A percentile compares a stretch with the other conserved stretches of the same genome.
phyloP scores from a whole-genome alignment of 306 rosid genomes.

The Casuarina cunninghamiana region DNA sequence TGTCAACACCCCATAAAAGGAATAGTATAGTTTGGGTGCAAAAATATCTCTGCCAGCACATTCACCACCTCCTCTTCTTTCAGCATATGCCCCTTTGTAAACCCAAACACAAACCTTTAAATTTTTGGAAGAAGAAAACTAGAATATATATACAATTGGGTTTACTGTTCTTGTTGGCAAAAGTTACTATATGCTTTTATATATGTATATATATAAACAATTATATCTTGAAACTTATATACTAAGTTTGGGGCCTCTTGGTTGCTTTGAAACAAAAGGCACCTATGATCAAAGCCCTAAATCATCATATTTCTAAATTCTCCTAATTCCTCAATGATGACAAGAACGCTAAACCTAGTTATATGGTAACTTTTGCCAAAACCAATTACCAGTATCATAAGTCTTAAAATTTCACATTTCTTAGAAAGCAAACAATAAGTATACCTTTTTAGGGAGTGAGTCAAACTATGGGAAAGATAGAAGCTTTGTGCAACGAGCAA shows the following conservation, averaged over 20 bases:
- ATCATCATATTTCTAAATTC: no score
- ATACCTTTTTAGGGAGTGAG: constrained; percentile 44
- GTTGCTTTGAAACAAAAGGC: not conserved
- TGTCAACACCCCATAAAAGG: constrained; percentile 71
- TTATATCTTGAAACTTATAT: not conserved
- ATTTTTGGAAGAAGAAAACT: not conserved
- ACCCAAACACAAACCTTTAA: not conserved
- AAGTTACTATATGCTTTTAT: no score
- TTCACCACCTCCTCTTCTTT: constrained; percentile 68
- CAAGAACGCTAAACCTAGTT: not conserved
- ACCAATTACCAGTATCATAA: no score
- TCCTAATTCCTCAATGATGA: not conserved
- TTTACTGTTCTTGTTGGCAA: no score
- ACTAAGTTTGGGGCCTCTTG: not conserved
- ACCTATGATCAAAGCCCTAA: no score
- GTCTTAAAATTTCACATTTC: not conserved
- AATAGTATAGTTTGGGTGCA: constrained; percentile 65
- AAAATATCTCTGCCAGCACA: constrained; percentile 54
- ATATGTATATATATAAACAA: no score
- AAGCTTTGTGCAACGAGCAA: constrained; percentile 75
- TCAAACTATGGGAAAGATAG: constrained; percentile 38
- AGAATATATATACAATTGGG: no score
- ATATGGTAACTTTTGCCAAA: not conserved
- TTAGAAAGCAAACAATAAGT: not conserved
- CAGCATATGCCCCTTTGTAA: constrained; percentile 46